Evolutionary conservation across 169 alveolate genomes (phyloP).

Genomic region (Cyclospora cayetanensis): DNA sequence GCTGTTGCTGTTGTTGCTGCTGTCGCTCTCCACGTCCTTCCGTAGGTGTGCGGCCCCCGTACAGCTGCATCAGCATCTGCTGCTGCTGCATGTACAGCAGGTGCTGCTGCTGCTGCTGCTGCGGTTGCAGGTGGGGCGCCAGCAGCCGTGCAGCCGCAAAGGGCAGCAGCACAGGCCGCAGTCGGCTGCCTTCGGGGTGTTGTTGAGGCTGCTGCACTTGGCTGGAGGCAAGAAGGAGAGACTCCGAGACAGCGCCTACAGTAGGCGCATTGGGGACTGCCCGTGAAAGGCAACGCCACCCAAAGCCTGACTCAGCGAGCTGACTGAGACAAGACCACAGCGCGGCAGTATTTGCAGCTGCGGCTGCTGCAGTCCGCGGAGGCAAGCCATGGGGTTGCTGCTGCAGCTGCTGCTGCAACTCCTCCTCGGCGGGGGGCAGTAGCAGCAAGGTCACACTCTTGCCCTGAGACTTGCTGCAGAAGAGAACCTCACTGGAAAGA

Average conservation of each 20-base stretch:
- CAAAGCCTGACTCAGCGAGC: neutral
- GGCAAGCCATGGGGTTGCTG: neutral
- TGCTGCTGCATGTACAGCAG: constrained; percentile 3
- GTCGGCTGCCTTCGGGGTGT: neutral
- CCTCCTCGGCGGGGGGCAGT: neutral
- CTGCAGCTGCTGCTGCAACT: neutral
- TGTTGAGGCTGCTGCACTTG: neutral
- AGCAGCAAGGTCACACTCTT: neutral
- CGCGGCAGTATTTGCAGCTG: neutral
- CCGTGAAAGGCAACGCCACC: neutral
- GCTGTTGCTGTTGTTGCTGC: neutral
- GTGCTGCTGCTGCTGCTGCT: neutral
- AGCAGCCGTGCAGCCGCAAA: neutral
- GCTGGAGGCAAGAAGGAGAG: neutral
- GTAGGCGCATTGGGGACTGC: neutral
- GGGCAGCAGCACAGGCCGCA: neutral
- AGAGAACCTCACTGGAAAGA: neutral
- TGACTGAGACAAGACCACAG: neutral
- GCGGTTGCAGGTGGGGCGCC: neutral
- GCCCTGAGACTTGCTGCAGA: neutral
- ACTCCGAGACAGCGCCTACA: neutral
- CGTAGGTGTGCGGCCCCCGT: neutral
- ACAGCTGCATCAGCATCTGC: neutral
- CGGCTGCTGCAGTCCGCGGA: constrained; percentile 26
- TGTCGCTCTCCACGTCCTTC: neutral